Evolutionary conservation across 768 basidiomycete genomes (phyloP), one percentile per base, ranked within the genome.

Genomic region (Lactarius vividus): DNA sequence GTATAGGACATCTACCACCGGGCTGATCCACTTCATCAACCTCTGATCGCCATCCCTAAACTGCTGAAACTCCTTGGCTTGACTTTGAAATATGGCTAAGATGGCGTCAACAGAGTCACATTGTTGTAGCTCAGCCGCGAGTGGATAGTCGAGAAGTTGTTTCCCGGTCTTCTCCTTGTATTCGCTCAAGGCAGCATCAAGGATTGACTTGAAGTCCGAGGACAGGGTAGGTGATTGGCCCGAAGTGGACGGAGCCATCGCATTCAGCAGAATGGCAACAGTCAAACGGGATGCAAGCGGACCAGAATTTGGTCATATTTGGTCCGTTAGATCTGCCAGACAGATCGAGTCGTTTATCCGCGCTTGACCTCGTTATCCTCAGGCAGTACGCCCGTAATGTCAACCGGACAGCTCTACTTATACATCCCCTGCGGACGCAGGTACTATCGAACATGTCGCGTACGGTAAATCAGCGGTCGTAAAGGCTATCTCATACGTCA

Each of bases 361-460:
- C n/a, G n/a, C n/a, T n/a, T n/a, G n/a, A n/a, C n/a, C n/a, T n/a
- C n/a, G n/a, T n/a, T n/a, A n/a, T n/a, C n/a, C n/a, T n/a, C n/a
- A n/a, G n/a, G n/a, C n/a, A n/a, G n/a, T n/a, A n/a, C n/a, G n/a
- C n/a, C n/a, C n/a, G n/a, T 33, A 33, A 33, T 33, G 33, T 33
- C n/a, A 23, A 54, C 40, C 72, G 26, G 35, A 11, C 20, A 28
- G 0, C 4, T 52, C 18, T 46, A 33, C 33, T 33, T 33, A 67
- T 15, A 29, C 2, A 35, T 29, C 69, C 64, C 54, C 56, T 52
- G 31, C 59, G 61, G 56, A 63, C 58, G 15, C 71, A 94, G 96
- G 93, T 71, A 99, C 96, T 28, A 99, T 98, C 74, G 96, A 96
- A 61, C 96, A 98, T 85, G 96, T 99, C 83, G 96, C 96, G 23